Conservation (phyloP, 2,329 filamentous ascomycete genomes). For the Penicillium glabrum region DNA sequence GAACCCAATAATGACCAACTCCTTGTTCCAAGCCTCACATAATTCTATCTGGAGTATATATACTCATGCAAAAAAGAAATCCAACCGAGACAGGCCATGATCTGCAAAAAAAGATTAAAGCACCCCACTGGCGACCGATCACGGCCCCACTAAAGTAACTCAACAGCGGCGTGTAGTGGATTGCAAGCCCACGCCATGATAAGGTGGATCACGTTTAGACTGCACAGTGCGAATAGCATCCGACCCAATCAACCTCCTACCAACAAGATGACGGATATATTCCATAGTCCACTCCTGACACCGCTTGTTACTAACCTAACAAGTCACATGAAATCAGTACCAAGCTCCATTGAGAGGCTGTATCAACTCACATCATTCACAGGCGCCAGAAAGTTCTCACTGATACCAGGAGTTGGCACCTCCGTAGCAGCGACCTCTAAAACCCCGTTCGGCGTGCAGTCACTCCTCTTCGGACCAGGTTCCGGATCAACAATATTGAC, state of each 20-base stretch:
- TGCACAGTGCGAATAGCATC: slow-evolving; percentile 28
- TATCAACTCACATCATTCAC: slow-evolving; percentile 32
- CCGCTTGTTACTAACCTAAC: slow-evolving; percentile 30
- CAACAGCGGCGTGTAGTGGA: slow-evolving; percentile 3
- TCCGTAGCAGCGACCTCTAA: slow-evolving; percentile 30
- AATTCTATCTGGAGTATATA: neutral
- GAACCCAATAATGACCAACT: no score
- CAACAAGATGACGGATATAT: slow-evolving; percentile 27
- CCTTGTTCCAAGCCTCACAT: neutral
- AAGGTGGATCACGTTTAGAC: slow-evolving; percentile 29
- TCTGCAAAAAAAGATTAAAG: no score
- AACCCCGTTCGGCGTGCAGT: slow-evolving; percentile 21
- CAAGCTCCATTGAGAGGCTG: neutral
- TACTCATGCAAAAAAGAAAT: neutral
- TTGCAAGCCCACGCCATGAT: slow-evolving; percentile 28
- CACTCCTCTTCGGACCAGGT: slow-evolving; percentile 4
- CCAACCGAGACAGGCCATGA: no score
- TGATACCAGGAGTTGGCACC: slow-evolving; percentile 29
- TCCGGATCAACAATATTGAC: slow-evolving; percentile 20
- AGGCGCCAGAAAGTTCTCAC: slow-evolving; percentile 34
- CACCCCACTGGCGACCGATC: no score
- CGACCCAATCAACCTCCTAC: slow-evolving; percentile 17
- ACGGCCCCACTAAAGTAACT: no score
- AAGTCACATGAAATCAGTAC: neutral
- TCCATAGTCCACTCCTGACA: slow-evolving; percentile 39